These are phyloP conservation scores for Leccinum variabile DNA, from an alignment of 1,284 basidiomycete genomes.

Conservation along the genomic window DNA sequence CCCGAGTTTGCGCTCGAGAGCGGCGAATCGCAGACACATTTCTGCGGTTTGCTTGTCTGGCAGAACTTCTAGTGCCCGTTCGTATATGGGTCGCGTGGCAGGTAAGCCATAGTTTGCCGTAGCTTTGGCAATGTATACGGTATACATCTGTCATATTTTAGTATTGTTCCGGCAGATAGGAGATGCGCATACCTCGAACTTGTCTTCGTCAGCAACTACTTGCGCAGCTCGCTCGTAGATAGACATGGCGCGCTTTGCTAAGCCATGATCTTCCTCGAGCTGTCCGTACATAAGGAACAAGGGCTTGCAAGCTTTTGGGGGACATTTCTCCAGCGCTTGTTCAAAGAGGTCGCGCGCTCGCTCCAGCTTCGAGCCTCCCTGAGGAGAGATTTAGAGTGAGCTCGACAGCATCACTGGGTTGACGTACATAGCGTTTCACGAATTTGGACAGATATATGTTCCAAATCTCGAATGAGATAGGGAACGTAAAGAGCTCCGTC, in stretches of 20 bases:
- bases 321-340: conserved; percentile 96
- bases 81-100: conserved; percentile 95
- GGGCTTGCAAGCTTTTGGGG: conserved; percentile 91
- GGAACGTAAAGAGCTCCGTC: conserved; percentile 97
- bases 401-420: background rate
- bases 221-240: conserved; percentile 93
- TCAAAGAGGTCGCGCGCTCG: conserved; percentile 96
- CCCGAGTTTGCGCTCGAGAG: conserved; percentile 95
- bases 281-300: conserved; percentile 95
- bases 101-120: conserved; percentile 94
- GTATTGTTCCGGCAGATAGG: background rate
- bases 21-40: conserved; percentile 96
- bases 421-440: conserved; percentile 88
- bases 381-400: conserved; percentile 12
- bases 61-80: conserved; percentile 91
- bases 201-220: conserved; percentile 86
- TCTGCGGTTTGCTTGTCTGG: conserved; percentile 95
- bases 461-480: conserved; percentile 98
- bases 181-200: conserved; percentile 77
- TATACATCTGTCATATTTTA: conserved; percentile 74
- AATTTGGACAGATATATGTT: conserved; percentile 97
- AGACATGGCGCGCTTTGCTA: conserved; percentile 95
- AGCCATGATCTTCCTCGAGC: conserved; percentile 92
- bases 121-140: conserved; percentile 97
- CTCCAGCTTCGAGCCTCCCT: conserved; percentile 94